Percentiles rank a stretch among this genome's conserved stretches.
Conservation (phyloP, 2,329 filamentous ascomycete species). For the Tolypocladium inflatum region DNA sequence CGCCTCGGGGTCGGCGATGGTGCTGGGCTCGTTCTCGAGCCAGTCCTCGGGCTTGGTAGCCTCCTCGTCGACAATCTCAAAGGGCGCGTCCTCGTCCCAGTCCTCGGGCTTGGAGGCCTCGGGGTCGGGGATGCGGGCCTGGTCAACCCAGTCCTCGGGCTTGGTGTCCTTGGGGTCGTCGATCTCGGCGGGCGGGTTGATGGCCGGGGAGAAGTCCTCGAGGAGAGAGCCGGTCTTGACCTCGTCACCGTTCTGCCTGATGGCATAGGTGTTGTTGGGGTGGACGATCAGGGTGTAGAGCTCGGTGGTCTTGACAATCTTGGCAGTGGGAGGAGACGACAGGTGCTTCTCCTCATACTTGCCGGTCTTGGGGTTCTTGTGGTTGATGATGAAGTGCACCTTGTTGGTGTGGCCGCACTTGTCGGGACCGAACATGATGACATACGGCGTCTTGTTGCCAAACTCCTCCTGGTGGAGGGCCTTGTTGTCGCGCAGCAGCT, state of each 20-base stretch:
- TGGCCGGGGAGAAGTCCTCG: conserved; percentile 85
- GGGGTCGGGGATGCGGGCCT: conserved; percentile 82
- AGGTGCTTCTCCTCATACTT: conserved; percentile 99
- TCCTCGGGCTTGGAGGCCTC: conserved; percentile 94
- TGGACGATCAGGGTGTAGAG: conserved; percentile 96
- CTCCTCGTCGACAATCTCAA: conserved; percentile 89
- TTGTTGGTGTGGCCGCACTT: conserved; percentile 99
- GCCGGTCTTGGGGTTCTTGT: conserved; percentile 99
- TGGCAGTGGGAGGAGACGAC: conserved; percentile 69
- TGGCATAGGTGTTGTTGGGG: conserved; percentile 90
- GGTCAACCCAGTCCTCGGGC: conserved; percentile 92
- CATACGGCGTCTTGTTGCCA: conserved; percentile 91
- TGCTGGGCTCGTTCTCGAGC: conserved; percentile 80
- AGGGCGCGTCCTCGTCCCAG: conserved; percentile 98
- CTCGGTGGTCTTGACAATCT: conserved; percentile 83
- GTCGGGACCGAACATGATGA: conserved; percentile 99
- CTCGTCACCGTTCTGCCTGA: conserved; percentile 83
- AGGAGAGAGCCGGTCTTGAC: conserved; percentile 85
- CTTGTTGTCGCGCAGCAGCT: conserved; percentile 97
- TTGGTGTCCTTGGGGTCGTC: conserved; percentile 90
- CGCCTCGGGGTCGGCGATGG: conserved; percentile 84
- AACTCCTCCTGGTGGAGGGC: conserved; percentile 96
- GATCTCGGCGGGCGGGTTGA: conserved; percentile 93
- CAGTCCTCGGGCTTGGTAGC: conserved; percentile 90
- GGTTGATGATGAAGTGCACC: conserved; percentile 97